phyloP scores from a whole-genome alignment of 352 stramenopile species.

The Pythium volutum region DNA sequence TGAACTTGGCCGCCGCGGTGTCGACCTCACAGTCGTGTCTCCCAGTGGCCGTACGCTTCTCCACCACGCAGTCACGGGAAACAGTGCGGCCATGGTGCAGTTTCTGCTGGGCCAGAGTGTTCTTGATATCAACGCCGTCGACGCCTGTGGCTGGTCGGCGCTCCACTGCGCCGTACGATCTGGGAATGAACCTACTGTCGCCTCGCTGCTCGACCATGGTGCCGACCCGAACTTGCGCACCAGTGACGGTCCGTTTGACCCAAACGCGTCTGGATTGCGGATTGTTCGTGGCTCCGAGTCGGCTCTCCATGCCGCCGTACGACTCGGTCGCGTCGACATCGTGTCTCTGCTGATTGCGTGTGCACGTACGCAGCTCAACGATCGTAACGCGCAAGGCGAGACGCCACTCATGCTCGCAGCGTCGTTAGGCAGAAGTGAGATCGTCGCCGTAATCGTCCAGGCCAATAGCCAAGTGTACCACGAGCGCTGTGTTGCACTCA shows the following conservation, averaged over 20 bases:
- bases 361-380: background rate
- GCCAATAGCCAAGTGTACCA: slow-evolving; percentile 19
- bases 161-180: slow-evolving; percentile 8
- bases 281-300: background rate
- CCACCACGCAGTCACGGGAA: slow-evolving; percentile 3
- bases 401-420: slow-evolving; percentile 5
- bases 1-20: background rate
- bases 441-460: background rate
- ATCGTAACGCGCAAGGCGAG: background rate
- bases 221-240: slow-evolving; percentile 1
- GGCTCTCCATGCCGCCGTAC: slow-evolving; percentile 2
- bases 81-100: background rate
- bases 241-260: background rate
- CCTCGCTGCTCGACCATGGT: background rate
- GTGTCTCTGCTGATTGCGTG: slow-evolving; percentile 3
- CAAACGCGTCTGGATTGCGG: background rate
- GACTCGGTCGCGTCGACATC: background rate
- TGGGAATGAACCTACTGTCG: slow-evolving; percentile 2
- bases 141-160: background rate
- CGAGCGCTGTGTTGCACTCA: slow-evolving; percentile 1
- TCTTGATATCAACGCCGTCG: slow-evolving; percentile 1
- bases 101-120: background rate
- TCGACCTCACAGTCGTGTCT: background rate
- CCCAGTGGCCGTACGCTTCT: background rate
- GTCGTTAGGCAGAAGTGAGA: background rate